These are phyloP conservation scores for Deinandra increscens DNA, from an alignment of 129 eudicot genomes.

Conservation along the genomic window DNA sequence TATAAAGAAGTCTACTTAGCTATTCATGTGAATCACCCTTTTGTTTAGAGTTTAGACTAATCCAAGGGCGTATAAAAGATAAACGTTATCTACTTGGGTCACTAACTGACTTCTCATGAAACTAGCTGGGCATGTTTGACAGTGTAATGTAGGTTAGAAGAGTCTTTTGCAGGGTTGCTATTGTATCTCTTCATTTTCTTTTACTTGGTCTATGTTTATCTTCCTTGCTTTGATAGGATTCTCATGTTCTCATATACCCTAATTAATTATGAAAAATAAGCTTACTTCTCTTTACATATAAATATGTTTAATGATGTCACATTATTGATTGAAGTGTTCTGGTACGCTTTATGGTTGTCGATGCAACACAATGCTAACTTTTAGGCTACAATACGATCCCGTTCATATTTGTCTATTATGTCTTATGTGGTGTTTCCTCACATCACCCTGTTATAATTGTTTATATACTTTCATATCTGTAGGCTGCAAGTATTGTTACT, in stretches of 20 bases:
- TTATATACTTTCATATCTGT: slow-evolving; percentile 5
- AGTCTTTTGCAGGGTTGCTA: neutral
- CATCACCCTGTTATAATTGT: neutral
- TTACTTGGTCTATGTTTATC: no score
- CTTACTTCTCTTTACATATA: no score
- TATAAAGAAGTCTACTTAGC: no score
- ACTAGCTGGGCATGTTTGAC: neutral
- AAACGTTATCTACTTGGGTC: neutral
- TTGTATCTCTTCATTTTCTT: neutral
- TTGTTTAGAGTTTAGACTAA: neutral
- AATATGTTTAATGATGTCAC: neutral
- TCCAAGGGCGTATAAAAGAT: neutral
- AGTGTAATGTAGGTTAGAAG: neutral
- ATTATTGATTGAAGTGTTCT: neutral
- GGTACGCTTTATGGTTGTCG: neutral
- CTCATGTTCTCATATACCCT: no score
- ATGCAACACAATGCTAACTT: neutral
- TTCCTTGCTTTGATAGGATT: no score
- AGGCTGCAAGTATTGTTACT: slow-evolving; percentile 71
- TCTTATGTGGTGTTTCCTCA: neutral
- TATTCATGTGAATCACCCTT: neutral
- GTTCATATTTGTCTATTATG: neutral
- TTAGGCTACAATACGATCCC: no score
- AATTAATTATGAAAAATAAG: no score
- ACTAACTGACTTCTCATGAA: neutral